Evolutionary conservation across 2,329 filamentous ascomycete genomes (phyloP).

Genomic region (Aspergillus sclerotialis): DNA sequence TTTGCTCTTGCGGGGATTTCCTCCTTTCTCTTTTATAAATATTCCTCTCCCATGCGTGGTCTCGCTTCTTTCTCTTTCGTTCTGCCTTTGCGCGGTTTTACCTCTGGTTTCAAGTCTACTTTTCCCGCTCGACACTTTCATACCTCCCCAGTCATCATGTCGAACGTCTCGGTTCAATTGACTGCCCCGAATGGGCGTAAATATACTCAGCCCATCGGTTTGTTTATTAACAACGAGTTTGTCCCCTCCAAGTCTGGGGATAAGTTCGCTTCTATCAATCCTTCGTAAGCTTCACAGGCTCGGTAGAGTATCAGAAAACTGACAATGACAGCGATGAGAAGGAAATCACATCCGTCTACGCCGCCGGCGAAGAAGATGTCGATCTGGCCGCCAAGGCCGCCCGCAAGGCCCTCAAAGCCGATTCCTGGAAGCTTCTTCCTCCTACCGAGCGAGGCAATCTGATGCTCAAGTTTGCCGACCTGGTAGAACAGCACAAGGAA

Average conservation of each 20-base stretch:
- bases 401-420: conserved; percentile 27
- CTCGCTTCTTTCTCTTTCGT: conserved; percentile 3
- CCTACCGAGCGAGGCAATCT: conserved; percentile 57
- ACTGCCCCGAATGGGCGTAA: conserved; percentile 68
- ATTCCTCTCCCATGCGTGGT: neutral
- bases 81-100: conserved; percentile 3
- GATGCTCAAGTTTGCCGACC: conserved; percentile 62
- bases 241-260: conserved; percentile 59
- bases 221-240: conserved; percentile 81
- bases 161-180: conserved; percentile 46
- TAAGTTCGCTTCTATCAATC: conserved; percentile 62
- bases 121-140: conserved; percentile 15
- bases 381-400: conserved; percentile 27
- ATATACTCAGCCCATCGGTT: conserved; percentile 66
- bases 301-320: neutral
- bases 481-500: conserved; percentile 60
- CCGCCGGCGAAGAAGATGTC: conserved; percentile 37
- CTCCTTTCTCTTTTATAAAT: conserved; percentile 4
- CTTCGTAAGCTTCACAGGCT: conserved; percentile 38
- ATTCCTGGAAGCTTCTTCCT: conserved; percentile 27
- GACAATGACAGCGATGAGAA: conserved; percentile 50
- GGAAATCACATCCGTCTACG: conserved; percentile 64
- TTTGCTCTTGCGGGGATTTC: conserved; percentile 3
- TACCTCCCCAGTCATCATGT: conserved; percentile 24
- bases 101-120: neutral